phyloP scores from a whole-genome alignment of 345 rosid species.

The Eucalyptus dawsonii region DNA sequence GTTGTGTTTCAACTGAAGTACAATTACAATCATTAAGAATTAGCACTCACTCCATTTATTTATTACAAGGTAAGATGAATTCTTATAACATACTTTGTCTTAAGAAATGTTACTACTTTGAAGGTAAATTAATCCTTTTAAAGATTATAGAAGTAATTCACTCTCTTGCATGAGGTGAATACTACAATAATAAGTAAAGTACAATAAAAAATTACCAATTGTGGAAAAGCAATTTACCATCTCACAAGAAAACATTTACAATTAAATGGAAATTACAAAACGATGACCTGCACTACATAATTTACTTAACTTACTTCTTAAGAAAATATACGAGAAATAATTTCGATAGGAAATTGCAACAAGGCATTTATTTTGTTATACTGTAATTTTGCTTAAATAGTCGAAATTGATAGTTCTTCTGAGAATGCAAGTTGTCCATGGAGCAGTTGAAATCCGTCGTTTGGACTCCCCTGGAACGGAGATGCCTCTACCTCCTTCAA shows the following conservation, averaged over 20 bases:
- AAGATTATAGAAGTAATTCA: not conserved
- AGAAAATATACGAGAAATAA: not conserved
- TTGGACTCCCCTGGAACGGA: conserved; percentile 45
- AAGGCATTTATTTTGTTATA: not conserved
- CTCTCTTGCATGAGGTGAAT: not conserved
- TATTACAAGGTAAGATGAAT: not conserved
- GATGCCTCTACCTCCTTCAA: conserved; percentile 41
- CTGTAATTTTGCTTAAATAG: not conserved
- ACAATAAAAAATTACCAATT: not conserved
- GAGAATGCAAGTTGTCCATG: not conserved
- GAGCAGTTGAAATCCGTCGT: not conserved
- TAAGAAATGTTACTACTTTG: not conserved
- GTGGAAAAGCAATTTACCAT: not conserved
- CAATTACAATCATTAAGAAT: not conserved
- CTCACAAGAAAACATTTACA: not conserved
- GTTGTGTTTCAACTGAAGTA: not conserved
- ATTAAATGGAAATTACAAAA: not conserved
- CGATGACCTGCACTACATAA: not conserved
- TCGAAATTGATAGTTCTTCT: not conserved
- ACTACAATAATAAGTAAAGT: not conserved
- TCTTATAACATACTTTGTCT: no score
- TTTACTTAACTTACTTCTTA: not conserved
- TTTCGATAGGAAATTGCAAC: not conserved
- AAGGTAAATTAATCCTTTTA: not conserved
- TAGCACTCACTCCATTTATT: not conserved